Base-by-base conservation (phyloP, 306 rosid genomes). In the Elaeagnus macrophylla region DNA sequence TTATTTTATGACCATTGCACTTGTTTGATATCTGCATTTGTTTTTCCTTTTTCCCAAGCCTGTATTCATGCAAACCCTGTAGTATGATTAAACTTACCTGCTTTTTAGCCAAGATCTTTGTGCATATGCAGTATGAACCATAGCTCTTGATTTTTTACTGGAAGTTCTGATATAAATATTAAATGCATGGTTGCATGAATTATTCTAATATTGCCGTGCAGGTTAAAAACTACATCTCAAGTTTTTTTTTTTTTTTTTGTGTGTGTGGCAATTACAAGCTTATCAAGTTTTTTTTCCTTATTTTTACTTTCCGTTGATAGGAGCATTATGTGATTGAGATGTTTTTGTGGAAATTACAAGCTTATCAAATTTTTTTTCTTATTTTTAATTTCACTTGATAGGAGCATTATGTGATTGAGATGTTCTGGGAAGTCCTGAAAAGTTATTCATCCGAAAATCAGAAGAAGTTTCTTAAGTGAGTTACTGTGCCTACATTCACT, bases 371-470 rank as follows among this genome's bases (percentile, higher is more conserved):
- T n/a, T n/a, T n/a, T n/a, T 59, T 43, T 9, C 17, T 11, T 45
- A 40, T 17, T 51, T 14, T 32, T 25, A 12, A 12, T 72, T 44
- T 20, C 48, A 16, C 60, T 59, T 78, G 46, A 59, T 77, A 91
- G 99, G 99, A 91, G 47, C 96, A 91, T 59, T 72, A 87, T 56
- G 95, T 91, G 59, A 82, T 91, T 43, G 86, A 78, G 69, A 87
- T 84, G 82, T 75, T 87, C 69, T 91, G 99, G 99, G 95, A 87
- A 78, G 86, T 82, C 60, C 80, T 91, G 66, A 91, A 91, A 78
- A 79, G 83, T 61, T 86, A 84, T 78, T 80, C 99, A 44, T 50
- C 84, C 75, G 95, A 87, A 78, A 78, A 86, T 70, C 82, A 87
- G 71, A 84, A 84, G 85, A 87, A 84, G 52, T 82, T 91, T 74